These are phyloP conservation scores for Globisporangium viniferum DNA, from an alignment of 352 stramenopile species.

Conservation along the genomic window DNA sequence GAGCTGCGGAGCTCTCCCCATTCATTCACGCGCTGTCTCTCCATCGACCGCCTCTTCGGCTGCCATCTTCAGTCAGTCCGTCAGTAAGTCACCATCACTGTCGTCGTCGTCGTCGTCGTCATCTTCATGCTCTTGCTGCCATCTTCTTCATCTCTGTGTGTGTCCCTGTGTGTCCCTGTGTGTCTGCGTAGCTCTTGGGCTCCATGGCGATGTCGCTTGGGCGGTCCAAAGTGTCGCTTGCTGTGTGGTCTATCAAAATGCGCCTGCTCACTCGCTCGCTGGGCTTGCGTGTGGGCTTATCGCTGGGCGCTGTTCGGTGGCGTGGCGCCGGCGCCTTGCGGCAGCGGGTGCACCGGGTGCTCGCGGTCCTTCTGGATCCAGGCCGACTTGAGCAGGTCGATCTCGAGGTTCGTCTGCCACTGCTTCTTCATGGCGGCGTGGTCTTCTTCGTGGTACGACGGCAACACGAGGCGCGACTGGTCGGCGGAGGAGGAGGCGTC, in stretches of 20 bases:
- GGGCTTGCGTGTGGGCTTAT: background rate
- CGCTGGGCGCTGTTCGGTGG: slow-evolving; percentile 1
- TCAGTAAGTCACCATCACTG: background rate
- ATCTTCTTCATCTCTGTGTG: background rate
- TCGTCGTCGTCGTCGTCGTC: background rate
- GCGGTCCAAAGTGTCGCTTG: background rate
- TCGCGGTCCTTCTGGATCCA: slow-evolving; percentile 64
- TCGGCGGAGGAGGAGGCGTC: slow-evolving; percentile 28
- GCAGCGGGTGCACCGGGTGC: slow-evolving; percentile 13
- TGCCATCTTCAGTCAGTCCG: background rate
- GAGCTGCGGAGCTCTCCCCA: background rate
- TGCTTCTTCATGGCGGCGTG: slow-evolving; percentile 57
- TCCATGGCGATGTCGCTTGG: background rate
- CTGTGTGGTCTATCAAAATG: slow-evolving; percentile 5
- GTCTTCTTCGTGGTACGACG: slow-evolving; percentile 25
- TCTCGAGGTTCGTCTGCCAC: slow-evolving; percentile 63
- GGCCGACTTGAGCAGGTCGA: slow-evolving; percentile 56
- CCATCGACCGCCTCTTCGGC: background rate
- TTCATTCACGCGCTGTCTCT: background rate
- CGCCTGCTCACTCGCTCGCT: background rate
- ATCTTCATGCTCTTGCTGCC: background rate
- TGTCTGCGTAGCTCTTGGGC: background rate
- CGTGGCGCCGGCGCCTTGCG: slow-evolving; percentile 1
- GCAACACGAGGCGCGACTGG: slow-evolving; percentile 18
- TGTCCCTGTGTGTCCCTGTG: background rate